Base-by-base conservation (phyloP, 163 green algal species). In the Scenedesmus sp. region DNA sequence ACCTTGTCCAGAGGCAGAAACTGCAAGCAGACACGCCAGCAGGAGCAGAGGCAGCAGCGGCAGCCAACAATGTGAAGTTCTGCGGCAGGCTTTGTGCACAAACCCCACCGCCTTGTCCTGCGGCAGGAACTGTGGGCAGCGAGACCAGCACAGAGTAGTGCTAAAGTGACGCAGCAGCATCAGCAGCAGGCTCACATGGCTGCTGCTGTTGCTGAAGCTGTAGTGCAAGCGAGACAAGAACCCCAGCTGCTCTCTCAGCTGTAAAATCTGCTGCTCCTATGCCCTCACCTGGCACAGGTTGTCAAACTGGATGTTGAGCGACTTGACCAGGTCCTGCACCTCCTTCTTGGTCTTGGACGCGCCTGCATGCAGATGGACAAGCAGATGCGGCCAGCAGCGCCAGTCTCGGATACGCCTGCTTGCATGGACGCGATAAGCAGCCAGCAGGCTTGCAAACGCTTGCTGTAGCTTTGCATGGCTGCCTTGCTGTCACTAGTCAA, bases 1-100 rank as follows among this genome's bases (percentile, higher is more conserved):
- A 99, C 98, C 91, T 97, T 97, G 94, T 99, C 97, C 94, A 99
- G 97, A 4, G 97, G 97, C 66, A 99, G 96, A 87, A 99, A 99
- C 96, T 98, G 94, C 26, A 77, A 52, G 26, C 10, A 2, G 1
- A 55, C n/a, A n/a, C n/a, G n/a, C n/a, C n/a, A n/a, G 82, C 15
- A 23, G 60, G 57, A 62, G 56, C 16, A 84, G 64, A 8, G 5
- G 12, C 23, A 23, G 62, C 34, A 81, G 76, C 64, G 54, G 56
- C 15, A 87, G 54, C 0, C 34, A 46, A 46, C 34, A 46, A 0
- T 0, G 34, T 46, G 34, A 46, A 46, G 34, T 46, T 46, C 0
- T 46, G 34, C 66, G 15, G 86, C 46, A 0, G 16, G 13, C 8
- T 16, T 18, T 20, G 5, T 16, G 13, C 13, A 18, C n/a, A 84